Evolutionary conservation across 768 basidiomycete species (phyloP).

Genomic region (Amanita subjunquillea): DNA sequence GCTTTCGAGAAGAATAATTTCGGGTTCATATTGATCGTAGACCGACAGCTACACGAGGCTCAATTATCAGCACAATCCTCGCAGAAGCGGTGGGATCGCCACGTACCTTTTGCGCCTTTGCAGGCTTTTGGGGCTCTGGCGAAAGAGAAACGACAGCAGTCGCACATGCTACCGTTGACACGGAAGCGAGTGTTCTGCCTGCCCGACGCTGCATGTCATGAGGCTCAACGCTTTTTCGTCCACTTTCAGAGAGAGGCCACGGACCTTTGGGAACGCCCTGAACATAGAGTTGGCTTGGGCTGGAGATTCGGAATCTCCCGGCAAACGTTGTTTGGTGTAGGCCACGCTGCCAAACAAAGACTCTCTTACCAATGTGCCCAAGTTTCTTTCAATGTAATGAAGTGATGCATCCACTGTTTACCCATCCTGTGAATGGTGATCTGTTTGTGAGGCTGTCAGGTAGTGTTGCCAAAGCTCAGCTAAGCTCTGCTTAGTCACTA

Average conservation of each 20-base stretch:
- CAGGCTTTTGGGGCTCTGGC: neutral
- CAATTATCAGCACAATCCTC: too few relatives aligned
- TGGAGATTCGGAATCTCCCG: neutral
- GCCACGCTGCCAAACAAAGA: neutral
- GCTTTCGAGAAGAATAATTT: conserved; percentile 64
- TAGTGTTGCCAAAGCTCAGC: too few relatives aligned
- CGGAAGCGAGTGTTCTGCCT: neutral
- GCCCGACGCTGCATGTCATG: neutral
- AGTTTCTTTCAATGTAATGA: too few relatives aligned
- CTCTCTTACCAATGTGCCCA: too few relatives aligned
- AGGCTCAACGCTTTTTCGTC: neutral
- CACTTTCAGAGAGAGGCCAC: neutral
- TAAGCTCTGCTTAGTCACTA: too few relatives aligned
- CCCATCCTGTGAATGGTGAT: too few relatives aligned
- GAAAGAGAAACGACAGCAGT: neutral
- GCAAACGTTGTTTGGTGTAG: neutral
- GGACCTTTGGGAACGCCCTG: neutral
- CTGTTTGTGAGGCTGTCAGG: too few relatives aligned
- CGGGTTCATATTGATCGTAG: conserved; percentile 55
- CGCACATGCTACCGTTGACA: neutral
- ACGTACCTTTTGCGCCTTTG: neutral
- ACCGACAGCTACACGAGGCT: conserved; percentile 58
- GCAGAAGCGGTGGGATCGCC: neutral
- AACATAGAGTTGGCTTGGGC: too few relatives aligned
- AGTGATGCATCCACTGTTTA: too few relatives aligned